Percentiles rank a stretch among this genome's conserved stretches.
These are phyloP conservation scores for Ganoderma lingzhi DNA, from an alignment of 1,284 basidiomycete species.

Conservation along the genomic window DNA sequence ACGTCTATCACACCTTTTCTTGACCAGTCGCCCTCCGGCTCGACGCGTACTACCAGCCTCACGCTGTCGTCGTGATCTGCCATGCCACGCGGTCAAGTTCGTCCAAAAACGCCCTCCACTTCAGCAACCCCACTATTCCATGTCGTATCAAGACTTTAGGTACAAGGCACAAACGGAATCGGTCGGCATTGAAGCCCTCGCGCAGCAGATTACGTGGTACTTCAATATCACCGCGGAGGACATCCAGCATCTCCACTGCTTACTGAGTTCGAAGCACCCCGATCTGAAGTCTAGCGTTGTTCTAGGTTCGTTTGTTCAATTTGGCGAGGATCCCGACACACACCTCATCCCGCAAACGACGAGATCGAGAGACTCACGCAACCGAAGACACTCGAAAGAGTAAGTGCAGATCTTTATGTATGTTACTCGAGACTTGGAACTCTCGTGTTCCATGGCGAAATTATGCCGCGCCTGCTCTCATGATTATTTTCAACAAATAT, in stretches of 20 bases:
- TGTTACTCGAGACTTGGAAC: too few relatives aligned
- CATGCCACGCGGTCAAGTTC: too few relatives aligned
- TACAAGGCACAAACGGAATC: not conserved
- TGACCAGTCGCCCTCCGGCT: too few relatives aligned
- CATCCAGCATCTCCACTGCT: slow-evolving; percentile 8
- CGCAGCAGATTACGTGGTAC: slow-evolving; percentile 5
- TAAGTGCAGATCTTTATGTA: not conserved
- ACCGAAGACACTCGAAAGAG: slow-evolving; percentile 10
- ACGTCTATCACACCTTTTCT: too few relatives aligned
- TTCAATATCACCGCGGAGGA: slow-evolving; percentile 11
- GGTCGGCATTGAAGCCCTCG: not conserved
- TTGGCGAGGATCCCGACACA: slow-evolving; percentile 2
- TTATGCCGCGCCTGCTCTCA: slow-evolving; percentile 6
- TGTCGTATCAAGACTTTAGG: not conserved
- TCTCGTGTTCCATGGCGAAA: not conserved
- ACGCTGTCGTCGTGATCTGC: too few relatives aligned
- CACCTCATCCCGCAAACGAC: slow-evolving; percentile 17
- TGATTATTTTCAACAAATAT: slow-evolving; percentile 17
- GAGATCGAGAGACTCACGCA: slow-evolving; percentile 18
- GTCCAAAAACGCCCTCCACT: too few relatives aligned
- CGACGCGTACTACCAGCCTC: too few relatives aligned
- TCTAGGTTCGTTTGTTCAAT: slow-evolving; percentile 5
- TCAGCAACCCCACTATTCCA: not conserved
- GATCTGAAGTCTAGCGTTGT: slow-evolving; percentile 1
- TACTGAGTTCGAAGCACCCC: slow-evolving; percentile 7